These are phyloP conservation scores for Halophytophthora polymorphica DNA, from an alignment of 352 stramenopile genomes.

Conservation along the genomic window DNA sequence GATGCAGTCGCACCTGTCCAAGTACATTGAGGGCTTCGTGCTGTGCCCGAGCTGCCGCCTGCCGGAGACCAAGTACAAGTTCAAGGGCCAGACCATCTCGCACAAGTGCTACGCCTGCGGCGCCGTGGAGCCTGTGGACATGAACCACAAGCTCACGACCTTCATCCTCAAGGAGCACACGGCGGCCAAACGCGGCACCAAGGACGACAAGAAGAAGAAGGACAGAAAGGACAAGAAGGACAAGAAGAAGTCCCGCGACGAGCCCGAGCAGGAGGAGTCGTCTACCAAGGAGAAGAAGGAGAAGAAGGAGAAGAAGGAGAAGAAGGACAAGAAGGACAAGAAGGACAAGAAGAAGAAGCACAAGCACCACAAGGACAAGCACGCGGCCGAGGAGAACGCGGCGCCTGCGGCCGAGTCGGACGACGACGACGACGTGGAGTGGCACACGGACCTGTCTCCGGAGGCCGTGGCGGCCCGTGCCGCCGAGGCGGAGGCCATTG, in stretches of 20 bases:
- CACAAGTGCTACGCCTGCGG: constrained; percentile 99
- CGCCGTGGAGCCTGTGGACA: constrained; percentile 95
- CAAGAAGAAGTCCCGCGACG: constrained; percentile 42
- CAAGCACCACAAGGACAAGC: constrained; percentile 64
- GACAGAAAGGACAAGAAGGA: constrained; percentile 77
- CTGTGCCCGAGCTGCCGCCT: constrained; percentile 96
- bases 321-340: constrained; percentile 73
- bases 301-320: constrained; percentile 63
- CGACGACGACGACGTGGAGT: constrained; percentile 74
- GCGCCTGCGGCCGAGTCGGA: constrained; percentile 67
- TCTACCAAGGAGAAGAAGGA: constrained; percentile 65
- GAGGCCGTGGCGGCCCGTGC: constrained; percentile 80
- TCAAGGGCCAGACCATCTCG: constrained; percentile 96
- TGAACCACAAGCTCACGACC: constrained; percentile 98
- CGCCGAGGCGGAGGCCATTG: constrained; percentile 77
- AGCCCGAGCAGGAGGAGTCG: constrained; percentile 61
- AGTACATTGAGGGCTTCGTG: constrained; percentile 99
- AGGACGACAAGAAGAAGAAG: constrained; percentile 83
- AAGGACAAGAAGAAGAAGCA: constrained; percentile 84
- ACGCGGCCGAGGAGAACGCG: constrained; percentile 61
- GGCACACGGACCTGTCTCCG: constrained; percentile 83
- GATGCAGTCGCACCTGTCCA: constrained; percentile 95
- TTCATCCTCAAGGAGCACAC: constrained; percentile 97
- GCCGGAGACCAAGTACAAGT: constrained; percentile 99
- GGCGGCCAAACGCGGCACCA: constrained; percentile 84